Base-by-base conservation (phyloP, 225 moss, liverwort and hornwort species). In the Marchantia polymorpha region DNA sequence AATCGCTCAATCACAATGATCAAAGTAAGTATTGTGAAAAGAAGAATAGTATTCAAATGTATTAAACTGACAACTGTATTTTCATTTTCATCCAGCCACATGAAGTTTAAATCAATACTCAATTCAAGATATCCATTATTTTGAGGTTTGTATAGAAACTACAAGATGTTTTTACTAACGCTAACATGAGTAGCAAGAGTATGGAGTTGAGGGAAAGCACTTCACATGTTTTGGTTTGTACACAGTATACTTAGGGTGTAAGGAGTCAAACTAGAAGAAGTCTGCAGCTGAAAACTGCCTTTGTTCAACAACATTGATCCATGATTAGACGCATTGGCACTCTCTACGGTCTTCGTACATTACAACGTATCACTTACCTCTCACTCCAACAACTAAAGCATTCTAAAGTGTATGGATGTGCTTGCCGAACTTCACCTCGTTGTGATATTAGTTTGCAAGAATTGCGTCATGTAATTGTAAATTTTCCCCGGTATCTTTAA, bases 401-500 rank as follows among this genome's bases (percentile, higher is more conserved):
- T 95, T 86, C 97, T 89, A 99, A 99, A 22, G 97, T 95, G 76
- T 99, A 93, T 53, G 95, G 89, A 26, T 99, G 77, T 94, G 86
- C 90, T 99, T 95, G 86, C 95, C 93, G 80, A 99, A 95, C 80
- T 93, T 99, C 75, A 92, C 97, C 91, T 99, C 97, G 78, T 93
- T 91, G 67, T 95, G 93, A 75, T 99, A 93, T 75, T 92, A 99
- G 82, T 95, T 99, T 67, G 95, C 95, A 84, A 99, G 92, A 56
- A 99, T 87, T 52, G 97, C 93, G 88, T 99, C 97, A 75, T 99
- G 92, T 82, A 99, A 80, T 58, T 87, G 92, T 89, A 99, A 83
- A 53, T 87, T 81, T 77, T 84, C 95, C 79, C 93, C 93, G 49
- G 89, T 89, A 46, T 99, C 97, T 88, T 99, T 99, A 77, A 99